These are phyloP conservation scores for Echeveria elegans DNA, from an alignment of 164 flowering plant genomes.

Conservation along the genomic window DNA sequence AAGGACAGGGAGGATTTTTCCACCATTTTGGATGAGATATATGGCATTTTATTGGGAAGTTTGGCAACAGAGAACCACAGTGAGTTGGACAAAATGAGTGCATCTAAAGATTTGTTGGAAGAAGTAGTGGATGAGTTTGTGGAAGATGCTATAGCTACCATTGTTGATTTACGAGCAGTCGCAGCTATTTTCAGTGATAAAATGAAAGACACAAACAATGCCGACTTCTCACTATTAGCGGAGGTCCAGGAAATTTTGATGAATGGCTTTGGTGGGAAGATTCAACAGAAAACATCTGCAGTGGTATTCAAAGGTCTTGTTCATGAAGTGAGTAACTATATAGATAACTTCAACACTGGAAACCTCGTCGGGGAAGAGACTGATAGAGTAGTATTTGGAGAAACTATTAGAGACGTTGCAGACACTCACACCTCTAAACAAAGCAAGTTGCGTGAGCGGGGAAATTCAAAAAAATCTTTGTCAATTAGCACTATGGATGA, in stretches of 20 bases:
- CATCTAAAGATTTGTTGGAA: conserved; percentile 20
- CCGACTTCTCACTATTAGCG: neutral
- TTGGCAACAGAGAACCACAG: conserved; percentile 16
- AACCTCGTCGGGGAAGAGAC: conserved; percentile 20
- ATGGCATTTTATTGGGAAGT: conserved; percentile 16
- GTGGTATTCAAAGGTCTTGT: conserved; percentile 16
- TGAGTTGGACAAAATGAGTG: conserved; percentile 14
- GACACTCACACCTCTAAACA: neutral
- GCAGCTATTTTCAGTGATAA: neutral
- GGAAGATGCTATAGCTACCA: neutral
- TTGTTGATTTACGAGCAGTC: neutral
- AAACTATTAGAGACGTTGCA: conserved; percentile 7
- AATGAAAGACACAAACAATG: neutral
- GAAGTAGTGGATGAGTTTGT: conserved; percentile 22
- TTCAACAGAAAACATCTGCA: conserved; percentile 16
- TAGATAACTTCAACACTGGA: conserved; percentile 14
- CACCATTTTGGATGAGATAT: conserved; percentile 25
- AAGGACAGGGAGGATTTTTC: conserved; percentile 25
- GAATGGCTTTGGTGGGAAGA: conserved; percentile 5
- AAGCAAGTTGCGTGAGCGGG: neutral
- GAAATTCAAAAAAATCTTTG: neutral
- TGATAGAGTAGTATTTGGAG: conserved; percentile 11
- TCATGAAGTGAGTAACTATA: conserved; percentile 14
- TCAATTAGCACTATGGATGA: neutral
- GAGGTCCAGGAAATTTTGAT: neutral